phyloP scores from a whole-genome alignment of 2,329 filamentous ascomycete genomes.

The Ophiostoma australiae region DNA sequence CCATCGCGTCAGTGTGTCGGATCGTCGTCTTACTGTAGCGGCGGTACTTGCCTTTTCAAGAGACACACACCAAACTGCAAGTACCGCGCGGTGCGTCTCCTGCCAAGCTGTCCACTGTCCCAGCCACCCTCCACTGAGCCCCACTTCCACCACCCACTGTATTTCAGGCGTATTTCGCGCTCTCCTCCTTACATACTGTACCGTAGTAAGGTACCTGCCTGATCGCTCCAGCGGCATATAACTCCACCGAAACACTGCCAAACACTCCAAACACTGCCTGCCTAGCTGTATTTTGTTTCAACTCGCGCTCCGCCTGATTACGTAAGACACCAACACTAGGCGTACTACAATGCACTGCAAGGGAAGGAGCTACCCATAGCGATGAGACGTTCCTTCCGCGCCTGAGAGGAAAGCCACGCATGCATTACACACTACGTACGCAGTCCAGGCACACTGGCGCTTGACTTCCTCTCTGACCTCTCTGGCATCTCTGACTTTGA shows the following conservation, averaged over 20 bases:
- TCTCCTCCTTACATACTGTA: neutral
- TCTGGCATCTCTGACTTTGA: neutral
- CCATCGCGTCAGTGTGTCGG: neutral
- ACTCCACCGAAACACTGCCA: conserved; percentile 1
- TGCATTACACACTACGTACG: conserved; percentile 8
- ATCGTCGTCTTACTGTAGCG: neutral
- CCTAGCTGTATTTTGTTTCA: neutral
- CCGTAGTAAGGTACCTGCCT: neutral
- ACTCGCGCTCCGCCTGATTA: neutral
- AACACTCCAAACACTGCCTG: neutral
- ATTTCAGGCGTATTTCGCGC: conserved; percentile 6
- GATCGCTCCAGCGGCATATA: neutral
- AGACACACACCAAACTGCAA: neutral
- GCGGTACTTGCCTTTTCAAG: neutral
- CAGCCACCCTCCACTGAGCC: neutral
- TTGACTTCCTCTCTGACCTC: neutral
- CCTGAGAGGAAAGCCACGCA: conserved; percentile 14
- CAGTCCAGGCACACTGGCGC: neutral
- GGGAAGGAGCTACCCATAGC: conserved; percentile 9
- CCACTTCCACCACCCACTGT: neutral
- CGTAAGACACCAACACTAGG: neutral
- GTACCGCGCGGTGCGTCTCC: neutral
- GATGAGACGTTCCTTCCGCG: conserved; percentile 15
- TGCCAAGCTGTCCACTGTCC: neutral
- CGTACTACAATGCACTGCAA: neutral